Evolutionary conservation across 2,329 filamentous ascomycete genomes (phyloP).

Genomic region (Colletotrichum sojae): DNA sequence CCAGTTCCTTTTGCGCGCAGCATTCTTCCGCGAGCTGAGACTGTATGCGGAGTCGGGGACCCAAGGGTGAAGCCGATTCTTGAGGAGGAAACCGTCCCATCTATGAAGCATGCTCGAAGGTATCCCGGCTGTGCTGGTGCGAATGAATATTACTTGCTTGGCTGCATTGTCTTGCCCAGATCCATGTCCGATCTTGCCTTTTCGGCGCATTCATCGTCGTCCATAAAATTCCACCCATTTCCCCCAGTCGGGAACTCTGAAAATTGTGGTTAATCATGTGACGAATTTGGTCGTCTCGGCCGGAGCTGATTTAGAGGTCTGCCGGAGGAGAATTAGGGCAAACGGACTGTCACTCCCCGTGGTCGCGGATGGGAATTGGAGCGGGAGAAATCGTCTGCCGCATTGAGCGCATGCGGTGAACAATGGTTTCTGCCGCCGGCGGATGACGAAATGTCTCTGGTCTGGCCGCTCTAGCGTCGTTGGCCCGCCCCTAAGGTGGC

Average conservation of each 20-base stretch:
- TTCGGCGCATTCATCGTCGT: conserved; percentile 32
- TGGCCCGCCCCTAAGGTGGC: conserved; percentile 9
- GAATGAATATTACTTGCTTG: conserved; percentile 32
- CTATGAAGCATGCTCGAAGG: not conserved
- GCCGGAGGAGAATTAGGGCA: conserved; percentile 7
- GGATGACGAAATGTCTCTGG: conserved; percentile 38
- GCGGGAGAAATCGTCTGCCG: not conserved
- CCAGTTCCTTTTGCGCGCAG: not conserved
- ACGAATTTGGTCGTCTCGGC: not conserved
- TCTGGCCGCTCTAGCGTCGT: conserved; percentile 21
- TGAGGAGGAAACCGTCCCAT: not conserved
- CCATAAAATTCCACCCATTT: conserved; percentile 2
- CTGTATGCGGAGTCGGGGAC: conserved; percentile 16
- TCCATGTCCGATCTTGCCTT: conserved; percentile 39
- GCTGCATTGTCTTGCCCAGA: conserved; percentile 41
- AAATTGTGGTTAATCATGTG: conserved; percentile 19
- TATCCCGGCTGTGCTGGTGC: conserved; percentile 24
- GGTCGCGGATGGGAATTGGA: not conserved
- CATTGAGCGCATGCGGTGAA: not conserved
- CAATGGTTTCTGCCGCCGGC: not conserved
- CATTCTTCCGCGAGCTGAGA: conserved; percentile 26
- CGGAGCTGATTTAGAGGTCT: not conserved
- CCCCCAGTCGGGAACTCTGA: conserved; percentile 13
- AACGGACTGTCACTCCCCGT: conserved; percentile 1
- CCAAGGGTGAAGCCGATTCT: conserved; percentile 25